Evolutionary conservation across 2,329 filamentous ascomycete species (phyloP).

Genomic region (Talaromyces islandicus): DNA sequence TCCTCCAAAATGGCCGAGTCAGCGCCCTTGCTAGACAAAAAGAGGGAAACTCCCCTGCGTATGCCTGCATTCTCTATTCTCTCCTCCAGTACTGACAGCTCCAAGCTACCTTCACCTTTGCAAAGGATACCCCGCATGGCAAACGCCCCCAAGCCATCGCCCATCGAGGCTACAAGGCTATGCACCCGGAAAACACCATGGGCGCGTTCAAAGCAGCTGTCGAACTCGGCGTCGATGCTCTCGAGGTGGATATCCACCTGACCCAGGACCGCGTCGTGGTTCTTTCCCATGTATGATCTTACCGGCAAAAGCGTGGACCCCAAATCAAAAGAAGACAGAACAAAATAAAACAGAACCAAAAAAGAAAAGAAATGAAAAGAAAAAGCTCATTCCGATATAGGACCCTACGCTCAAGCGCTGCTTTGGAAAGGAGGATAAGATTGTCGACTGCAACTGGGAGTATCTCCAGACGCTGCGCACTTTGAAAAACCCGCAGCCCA

Average conservation of each 20-base stretch:
- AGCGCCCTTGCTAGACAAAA: neutral
- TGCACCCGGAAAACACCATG: conserved; percentile 81
- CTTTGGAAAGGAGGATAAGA: conserved; percentile 66
- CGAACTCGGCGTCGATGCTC: conserved; percentile 65
- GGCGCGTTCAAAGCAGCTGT: conserved; percentile 69
- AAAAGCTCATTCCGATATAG: conserved; percentile 32
- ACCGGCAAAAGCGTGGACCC: neutral
- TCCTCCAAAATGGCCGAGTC: neutral
- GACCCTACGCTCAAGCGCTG: conserved; percentile 74
- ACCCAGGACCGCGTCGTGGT: conserved; percentile 79
- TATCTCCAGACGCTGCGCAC: conserved; percentile 66
- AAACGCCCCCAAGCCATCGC: conserved; percentile 32
- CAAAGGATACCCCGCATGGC: conserved; percentile 7
- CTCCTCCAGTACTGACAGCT: neutral
- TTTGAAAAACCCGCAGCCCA: conserved; percentile 57
- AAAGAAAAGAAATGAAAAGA: no score
- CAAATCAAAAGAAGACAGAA: no score
- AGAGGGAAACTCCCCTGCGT: neutral
- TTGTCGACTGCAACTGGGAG: conserved; percentile 71
- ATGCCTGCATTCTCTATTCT: neutral
- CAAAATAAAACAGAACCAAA: no score
- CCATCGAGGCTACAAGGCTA: conserved; percentile 54
- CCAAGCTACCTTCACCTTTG: conserved; percentile 9
- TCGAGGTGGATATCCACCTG: conserved; percentile 89
- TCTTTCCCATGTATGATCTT: conserved; percentile 62